Conservation (phyloP, 2,329 filamentous ascomycete species). For the Xylaria sp. region DNA sequence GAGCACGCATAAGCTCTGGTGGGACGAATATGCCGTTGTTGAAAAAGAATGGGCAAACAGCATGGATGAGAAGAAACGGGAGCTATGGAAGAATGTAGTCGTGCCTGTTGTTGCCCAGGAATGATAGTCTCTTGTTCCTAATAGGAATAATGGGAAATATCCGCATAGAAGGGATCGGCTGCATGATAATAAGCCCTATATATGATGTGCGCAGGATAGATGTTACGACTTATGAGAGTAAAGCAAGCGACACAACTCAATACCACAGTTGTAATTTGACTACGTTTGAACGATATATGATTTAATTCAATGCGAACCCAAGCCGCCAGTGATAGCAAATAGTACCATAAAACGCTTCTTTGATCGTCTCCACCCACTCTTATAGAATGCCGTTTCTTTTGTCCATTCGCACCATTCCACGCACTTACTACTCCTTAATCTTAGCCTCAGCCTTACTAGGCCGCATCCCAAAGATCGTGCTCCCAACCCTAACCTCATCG, state of each 20-base stretch:
- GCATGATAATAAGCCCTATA: not conserved
- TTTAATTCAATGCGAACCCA: not conserved
- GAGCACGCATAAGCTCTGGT: conserved; percentile 51
- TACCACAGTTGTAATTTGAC: conserved; percentile 12
- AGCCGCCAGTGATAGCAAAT: not conserved
- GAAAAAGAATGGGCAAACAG: conserved; percentile 48
- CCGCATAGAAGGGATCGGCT: not conserved
- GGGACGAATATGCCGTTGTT: conserved; percentile 46
- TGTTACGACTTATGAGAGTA: conserved; percentile 3
- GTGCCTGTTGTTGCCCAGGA: conserved; percentile 51
- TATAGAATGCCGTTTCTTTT: not conserved
- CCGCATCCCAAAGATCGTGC: conserved; percentile 89
- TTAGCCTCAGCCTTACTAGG: conserved; percentile 83
- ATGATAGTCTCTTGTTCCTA: conserved; percentile 28
- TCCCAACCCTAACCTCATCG: conserved; percentile 89
- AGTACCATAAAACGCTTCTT: not conserved
- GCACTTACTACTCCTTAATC: conserved; percentile 56
- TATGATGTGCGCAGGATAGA: not conserved
- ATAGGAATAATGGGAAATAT: not conserved
- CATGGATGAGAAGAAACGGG: conserved; percentile 43
- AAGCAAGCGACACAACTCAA: conserved; percentile 11
- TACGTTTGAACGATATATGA: not conserved
- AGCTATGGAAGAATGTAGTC: conserved; percentile 49
- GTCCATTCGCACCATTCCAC: not conserved
- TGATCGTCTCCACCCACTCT: not conserved